Base-by-base conservation (phyloP, 495 filamentous ascomycete genomes). In the Parachaetomium inaequale region DNA sequence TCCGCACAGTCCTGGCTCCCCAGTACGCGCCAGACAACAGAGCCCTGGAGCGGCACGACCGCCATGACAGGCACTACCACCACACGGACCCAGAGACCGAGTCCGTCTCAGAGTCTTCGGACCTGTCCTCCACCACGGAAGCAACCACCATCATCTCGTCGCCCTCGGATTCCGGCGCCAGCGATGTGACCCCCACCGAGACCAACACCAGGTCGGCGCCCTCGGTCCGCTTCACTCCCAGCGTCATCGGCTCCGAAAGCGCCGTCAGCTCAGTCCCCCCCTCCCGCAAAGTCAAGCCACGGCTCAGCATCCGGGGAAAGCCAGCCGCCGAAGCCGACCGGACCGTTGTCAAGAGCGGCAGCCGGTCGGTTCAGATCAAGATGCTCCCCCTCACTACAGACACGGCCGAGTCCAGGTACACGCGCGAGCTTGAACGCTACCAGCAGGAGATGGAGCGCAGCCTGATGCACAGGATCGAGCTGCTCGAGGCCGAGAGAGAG, bases 111-210 rank as follows among this genome's bases (percentile, higher is more conserved):
- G 73, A 73, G 17, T 72, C 72, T 0, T 80, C 78, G 0, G 74
- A 78, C 31, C 68, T 79, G 29, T 80, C 78, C 17, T 63, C 75
- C 51, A 80, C 72, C 62, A 80, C 78, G 8, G 69, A 78, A 55
- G 77, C 77, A 40, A 80, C 78, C 1, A 72, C 67, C 1, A 66
- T 73, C 29, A 62, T 66, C 43, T 73, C 71, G 23, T 55, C 56
- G 43, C 26, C 62, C 17, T 74, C 71, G 15, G 72, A 72, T 26
- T 66, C 69, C 23, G 59, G 58, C 40, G 63, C 61, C 55, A 74
- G 70, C 49, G 69, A 72, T 43, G 66, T 70, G 55, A 70, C 70
- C 17, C 68, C 72, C 42, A 67, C 73, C 63, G 62, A 74, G 68
- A 59, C 67, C 54, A 52, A 59, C 63, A 66, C 65, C 69, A 77